These are phyloP conservation scores for Ambrosia artemisiifolia DNA, from an alignment of 129 eudicot species.

Conservation along the genomic window DNA sequence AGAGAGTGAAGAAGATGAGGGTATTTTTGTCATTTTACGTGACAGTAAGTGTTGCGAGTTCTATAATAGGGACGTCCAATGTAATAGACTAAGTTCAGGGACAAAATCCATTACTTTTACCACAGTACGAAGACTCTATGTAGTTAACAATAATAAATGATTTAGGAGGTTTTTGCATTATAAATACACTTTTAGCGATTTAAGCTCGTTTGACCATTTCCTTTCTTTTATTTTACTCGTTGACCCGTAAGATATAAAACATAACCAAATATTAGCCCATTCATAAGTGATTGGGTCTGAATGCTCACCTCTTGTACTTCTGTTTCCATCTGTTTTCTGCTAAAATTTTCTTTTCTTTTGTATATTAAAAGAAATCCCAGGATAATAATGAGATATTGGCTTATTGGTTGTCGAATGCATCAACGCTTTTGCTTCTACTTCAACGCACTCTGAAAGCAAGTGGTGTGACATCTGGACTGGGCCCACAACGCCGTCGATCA, in stretches of 20 bases:
- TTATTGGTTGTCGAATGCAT: conserved; percentile 96
- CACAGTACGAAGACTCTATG: neutral
- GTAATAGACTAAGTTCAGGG: neutral
- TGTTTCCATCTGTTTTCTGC: neutral
- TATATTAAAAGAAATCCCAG: conserved; percentile 57
- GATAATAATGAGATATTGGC: conserved; percentile 84
- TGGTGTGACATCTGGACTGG: conserved; percentile 67
- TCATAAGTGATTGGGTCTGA: too few species aligned
- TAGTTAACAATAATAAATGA: neutral
- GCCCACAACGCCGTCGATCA: conserved; percentile 85
- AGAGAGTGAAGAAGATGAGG: neutral
- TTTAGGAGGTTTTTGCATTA: neutral
- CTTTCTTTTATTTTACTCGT: neutral
- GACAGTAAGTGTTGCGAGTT: neutral
- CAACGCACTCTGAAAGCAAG: conserved; percentile 95
- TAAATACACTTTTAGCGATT: neutral
- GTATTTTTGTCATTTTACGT: neutral
- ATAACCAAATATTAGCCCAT: neutral
- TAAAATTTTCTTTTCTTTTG: neutral
- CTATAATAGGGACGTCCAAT: neutral
- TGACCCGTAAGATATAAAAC: neutral
- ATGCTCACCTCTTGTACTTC: neutral
- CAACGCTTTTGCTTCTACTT: conserved; percentile 82
- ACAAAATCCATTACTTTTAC: neutral
- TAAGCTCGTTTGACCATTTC: neutral